These are phyloP conservation scores for Colletotrichum sp. DNA, from an alignment of 2,329 filamentous ascomycete genomes.

Conservation along the genomic window DNA sequence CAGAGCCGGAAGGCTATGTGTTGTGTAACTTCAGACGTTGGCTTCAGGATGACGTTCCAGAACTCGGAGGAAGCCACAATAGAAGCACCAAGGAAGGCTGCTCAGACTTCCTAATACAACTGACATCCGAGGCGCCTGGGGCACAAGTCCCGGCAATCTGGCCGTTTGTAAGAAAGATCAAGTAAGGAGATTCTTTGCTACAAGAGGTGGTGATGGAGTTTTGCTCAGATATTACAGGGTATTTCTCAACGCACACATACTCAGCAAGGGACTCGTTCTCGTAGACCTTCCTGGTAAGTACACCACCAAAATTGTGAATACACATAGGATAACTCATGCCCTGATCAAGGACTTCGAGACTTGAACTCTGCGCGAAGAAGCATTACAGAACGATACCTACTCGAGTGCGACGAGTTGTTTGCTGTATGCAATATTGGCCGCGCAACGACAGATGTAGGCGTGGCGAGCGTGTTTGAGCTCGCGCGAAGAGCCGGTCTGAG, in stretches of 20 bases:
- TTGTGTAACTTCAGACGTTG: conserved; percentile 10
- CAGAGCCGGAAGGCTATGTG: conserved; percentile 26
- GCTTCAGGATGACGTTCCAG: neutral
- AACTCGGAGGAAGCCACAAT: neutral
- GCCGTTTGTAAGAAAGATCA: conserved; percentile 51
- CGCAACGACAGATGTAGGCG: conserved; percentile 44
- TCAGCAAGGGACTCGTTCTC: conserved; percentile 52
- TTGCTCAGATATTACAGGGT: conserved; percentile 33
- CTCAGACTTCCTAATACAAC: conserved; percentile 33
- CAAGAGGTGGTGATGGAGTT: conserved; percentile 3
- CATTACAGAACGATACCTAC: conserved; percentile 50
- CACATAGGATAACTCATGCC: neutral
- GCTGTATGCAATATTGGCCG: conserved; percentile 46
- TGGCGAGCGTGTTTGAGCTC: conserved; percentile 44
- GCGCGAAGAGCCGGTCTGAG: conserved; percentile 39
- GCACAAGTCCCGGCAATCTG: conserved; percentile 33
- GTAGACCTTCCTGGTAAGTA: conserved; percentile 51
- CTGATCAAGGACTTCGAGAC: conserved; percentile 46
- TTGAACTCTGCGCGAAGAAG: conserved; percentile 45
- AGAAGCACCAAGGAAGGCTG: conserved; percentile 30
- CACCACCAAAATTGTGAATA: neutral
- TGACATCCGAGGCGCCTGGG: conserved; percentile 39
- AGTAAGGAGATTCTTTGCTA: conserved; percentile 28
- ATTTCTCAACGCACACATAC: conserved; percentile 46
- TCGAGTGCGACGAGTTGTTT: conserved; percentile 52